Percentiles rank a stretch among this genome's conserved stretches.
Conservation (phyloP, 176 grass and related monocot genomes). For the Stipa capillata region DNA sequence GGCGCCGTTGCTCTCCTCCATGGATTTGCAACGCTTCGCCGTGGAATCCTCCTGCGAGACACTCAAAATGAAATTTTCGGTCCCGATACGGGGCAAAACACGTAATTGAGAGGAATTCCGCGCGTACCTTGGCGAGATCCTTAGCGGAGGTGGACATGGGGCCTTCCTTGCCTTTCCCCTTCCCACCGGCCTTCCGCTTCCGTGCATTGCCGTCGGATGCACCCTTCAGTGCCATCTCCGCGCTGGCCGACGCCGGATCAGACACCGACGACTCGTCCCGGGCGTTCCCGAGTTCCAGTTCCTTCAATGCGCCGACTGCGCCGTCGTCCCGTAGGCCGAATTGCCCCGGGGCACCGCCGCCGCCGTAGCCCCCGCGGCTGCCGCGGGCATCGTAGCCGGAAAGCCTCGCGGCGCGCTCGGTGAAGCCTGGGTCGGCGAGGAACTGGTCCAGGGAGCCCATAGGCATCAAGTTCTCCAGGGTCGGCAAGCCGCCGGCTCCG, state of each 20-base stretch:
- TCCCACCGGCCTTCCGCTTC: constrained; percentile 70
- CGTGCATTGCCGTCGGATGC: constrained; percentile 56
- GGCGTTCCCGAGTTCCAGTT: constrained; percentile 34
- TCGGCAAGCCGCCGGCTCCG: constrained; percentile 30
- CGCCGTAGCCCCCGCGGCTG: constrained; percentile 24
- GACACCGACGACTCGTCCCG: constrained; percentile 82
- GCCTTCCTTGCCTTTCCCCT: constrained; percentile 78
- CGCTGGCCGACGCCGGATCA: constrained; percentile 60
- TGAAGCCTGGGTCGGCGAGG: constrained; percentile 58
- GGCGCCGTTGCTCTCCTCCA: constrained; percentile 48
- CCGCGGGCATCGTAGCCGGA: constrained; percentile 58
- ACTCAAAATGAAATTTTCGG: constrained; percentile 7
- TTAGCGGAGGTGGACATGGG: constrained; percentile 29
- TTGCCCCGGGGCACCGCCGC: constrained; percentile 16
- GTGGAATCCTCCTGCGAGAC: constrained; percentile 45
- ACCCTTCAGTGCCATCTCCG: constrained; percentile 31
- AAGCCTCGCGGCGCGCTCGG: constrained; percentile 53
- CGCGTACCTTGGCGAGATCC: constrained; percentile 57
- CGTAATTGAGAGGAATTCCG: constrained; percentile 17
- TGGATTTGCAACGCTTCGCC: constrained; percentile 60
- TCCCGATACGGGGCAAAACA: not conserved
- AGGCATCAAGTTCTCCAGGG: constrained; percentile 47
- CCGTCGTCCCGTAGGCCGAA: constrained; percentile 43
- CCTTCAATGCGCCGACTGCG: constrained; percentile 30
- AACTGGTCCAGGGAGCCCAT: constrained; percentile 62